These are phyloP conservation scores for Arthrobotrys iridis DNA, from an alignment of 2,329 filamentous ascomycete genomes.

Conservation along the genomic window DNA sequence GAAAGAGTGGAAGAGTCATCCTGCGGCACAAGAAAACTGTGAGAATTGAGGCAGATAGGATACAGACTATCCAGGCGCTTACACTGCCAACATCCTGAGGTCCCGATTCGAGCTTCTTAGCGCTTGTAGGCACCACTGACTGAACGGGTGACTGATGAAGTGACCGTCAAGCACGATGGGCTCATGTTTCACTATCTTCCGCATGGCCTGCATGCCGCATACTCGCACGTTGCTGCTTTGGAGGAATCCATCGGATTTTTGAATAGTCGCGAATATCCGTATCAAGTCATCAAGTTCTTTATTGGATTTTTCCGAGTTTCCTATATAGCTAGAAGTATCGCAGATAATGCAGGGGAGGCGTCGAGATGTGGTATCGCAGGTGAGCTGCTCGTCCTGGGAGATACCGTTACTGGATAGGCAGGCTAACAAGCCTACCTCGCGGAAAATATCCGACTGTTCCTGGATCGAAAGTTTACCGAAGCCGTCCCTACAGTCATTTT, in stretches of 20 bases:
- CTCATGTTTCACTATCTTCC: slow-evolving; percentile 75
- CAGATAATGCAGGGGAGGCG: slow-evolving; percentile 29
- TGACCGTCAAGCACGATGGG: slow-evolving; percentile 70
- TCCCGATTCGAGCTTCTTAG: slow-evolving; percentile 86
- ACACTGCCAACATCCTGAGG: slow-evolving; percentile 81
- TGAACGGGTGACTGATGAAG: slow-evolving; percentile 73
- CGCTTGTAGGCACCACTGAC: slow-evolving; percentile 82
- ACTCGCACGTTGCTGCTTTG: slow-evolving; percentile 72
- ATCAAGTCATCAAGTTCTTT: not conserved
- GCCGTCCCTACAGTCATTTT: slow-evolving; percentile 23
- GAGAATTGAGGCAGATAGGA: slow-evolving; percentile 13
- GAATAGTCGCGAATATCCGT: slow-evolving; percentile 33
- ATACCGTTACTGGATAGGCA: not conserved
- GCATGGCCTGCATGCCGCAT: slow-evolving; percentile 76
- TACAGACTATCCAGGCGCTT: slow-evolving; percentile 57
- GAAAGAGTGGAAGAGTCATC: slow-evolving; percentile 46
- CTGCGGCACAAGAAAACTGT: slow-evolving; percentile 3
- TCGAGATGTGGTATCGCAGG: not conserved
- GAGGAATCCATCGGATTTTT: slow-evolving; percentile 61
- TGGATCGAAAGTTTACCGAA: slow-evolving; percentile 48
- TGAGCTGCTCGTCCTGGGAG: not conserved
- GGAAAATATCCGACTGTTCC: slow-evolving; percentile 38
- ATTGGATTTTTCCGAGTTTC: not conserved
- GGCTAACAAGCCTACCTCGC: slow-evolving; percentile 15
- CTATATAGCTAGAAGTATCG: not conserved